Percentiles rank a stretch among this genome's conserved stretches.
Evolutionary conservation across 352 stramenopile species (phyloP).

Genomic region (Globisporangium carolinianum): DNA sequence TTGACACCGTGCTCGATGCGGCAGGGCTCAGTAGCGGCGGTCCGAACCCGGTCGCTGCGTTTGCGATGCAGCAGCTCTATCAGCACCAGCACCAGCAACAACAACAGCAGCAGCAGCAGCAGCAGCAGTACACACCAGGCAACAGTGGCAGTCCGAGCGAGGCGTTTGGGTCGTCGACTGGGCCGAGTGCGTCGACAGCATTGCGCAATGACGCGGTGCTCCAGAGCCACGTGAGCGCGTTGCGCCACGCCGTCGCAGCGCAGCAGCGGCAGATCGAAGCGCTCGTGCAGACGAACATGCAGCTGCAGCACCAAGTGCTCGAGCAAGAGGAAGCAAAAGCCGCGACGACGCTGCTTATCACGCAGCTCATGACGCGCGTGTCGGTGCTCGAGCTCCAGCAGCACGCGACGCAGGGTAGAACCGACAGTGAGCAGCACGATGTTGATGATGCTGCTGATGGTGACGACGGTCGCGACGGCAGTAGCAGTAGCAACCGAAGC

Average conservation of each 20-base stretch:
- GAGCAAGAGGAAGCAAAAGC: slow-evolving; percentile 78
- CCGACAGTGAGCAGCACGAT: slow-evolving; percentile 11
- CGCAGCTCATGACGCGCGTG: slow-evolving; percentile 79
- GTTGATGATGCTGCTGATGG: too few species aligned
- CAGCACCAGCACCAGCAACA: slow-evolving; percentile 17
- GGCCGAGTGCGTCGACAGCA: not conserved
- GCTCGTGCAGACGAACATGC: slow-evolving; percentile 65
- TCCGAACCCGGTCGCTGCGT: slow-evolving; percentile 20
- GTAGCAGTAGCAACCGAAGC: too few species aligned
- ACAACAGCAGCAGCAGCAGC: slow-evolving; percentile 16
- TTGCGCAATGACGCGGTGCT: slow-evolving; percentile 8
- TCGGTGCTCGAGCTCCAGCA: slow-evolving; percentile 67
- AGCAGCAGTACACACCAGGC: slow-evolving; percentile 3
- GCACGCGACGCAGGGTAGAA: slow-evolving; percentile 17
- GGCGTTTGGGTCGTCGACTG: slow-evolving; percentile 9
- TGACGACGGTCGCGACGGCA: too few species aligned
- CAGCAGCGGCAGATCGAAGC: slow-evolving; percentile 73
- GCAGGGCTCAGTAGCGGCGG: slow-evolving; percentile 6
- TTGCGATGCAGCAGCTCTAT: slow-evolving; percentile 23
- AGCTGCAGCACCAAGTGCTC: slow-evolving; percentile 75
- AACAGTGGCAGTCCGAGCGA: slow-evolving; percentile 7
- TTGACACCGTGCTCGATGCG: slow-evolving; percentile 22
- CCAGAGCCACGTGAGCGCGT: slow-evolving; percentile 39
- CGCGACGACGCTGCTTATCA: slow-evolving; percentile 81
- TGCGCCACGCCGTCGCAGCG: slow-evolving; percentile 37